Evolutionary conservation across 768 basidiomycete genomes (phyloP), one percentile per base, ranked within the genome.

Genomic region (Dacryopinax spathularia): DNA sequence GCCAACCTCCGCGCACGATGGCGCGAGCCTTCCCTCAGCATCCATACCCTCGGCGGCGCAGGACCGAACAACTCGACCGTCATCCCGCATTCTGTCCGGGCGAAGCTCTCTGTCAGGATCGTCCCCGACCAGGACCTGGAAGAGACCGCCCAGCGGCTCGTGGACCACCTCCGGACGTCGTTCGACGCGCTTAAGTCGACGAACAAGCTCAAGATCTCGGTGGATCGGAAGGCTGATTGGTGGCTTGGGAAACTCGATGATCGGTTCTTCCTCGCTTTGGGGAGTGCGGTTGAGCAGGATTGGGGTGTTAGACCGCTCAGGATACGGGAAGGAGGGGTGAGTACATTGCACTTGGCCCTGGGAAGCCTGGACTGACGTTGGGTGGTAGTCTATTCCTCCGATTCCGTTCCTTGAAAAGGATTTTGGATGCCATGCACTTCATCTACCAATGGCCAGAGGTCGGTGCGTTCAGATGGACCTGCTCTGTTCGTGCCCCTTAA

Each of bases 351-450:
- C 34, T 29, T 12, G n/a, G 39, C 20, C 16, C 6, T 60, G 62
- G 33, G 60, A 31, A 34, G 61, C 59, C 63, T 59, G 33, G 34
- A 20, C 31, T 39, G 62, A 25, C 33, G 16, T n/a, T n/a, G n/a
- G n/a, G 7, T 16, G 65, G 41, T 68, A 94, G 91, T 91, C 91
- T 5, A 92, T 97, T 61, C 96, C 96, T 3, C 91, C 91, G 1
- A 83, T 98, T 0, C 95, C 94, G 0, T 94, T 86, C 73, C 78
- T 99, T 2, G 96, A 99, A 74, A 91, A 92, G 68, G 85, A 87
- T 71, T 95, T 99, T 67, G 77, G 80, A 0, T 96, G 92, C 63
- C 87, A 84, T 59, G 91, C 91, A 20, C 79, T 98, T 12, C 96
- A 99, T 74, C 79, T 99, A 1, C 96, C 96, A 0, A 84, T 99